phyloP scores from a whole-genome alignment of 2,329 filamentous ascomycete species.

The Colletotrichum chlorophyti region DNA sequence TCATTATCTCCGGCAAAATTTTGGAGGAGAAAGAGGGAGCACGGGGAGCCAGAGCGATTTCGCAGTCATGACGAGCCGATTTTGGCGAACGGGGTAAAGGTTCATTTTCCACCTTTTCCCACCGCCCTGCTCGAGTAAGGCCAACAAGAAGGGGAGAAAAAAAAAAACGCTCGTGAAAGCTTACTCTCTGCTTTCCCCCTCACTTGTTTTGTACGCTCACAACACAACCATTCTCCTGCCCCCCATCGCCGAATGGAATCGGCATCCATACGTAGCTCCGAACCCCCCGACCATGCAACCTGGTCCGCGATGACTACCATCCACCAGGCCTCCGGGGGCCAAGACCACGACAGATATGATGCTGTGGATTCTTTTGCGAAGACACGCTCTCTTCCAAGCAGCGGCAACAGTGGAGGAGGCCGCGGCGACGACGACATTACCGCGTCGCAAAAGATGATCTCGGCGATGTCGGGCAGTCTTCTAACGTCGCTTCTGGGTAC shows the following conservation, averaged over 20 bases:
- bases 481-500: conserved; percentile 87
- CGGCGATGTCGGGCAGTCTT: conserved; percentile 88
- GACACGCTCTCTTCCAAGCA: conserved; percentile 35
- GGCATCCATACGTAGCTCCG: conserved; percentile 3
- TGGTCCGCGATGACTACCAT: conserved; percentile 25
- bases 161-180: conserved; percentile 19
- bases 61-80: conserved; percentile 27
- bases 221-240: background rate
- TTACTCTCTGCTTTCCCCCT: conserved; percentile 9
- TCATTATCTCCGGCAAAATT: conserved; percentile 30
- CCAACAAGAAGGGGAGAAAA: too few species aligned
- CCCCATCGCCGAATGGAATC: conserved; percentile 1
- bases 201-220: background rate
- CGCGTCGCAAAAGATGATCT: conserved; percentile 90
- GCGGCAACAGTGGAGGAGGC: conserved; percentile 25
- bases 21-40: conserved; percentile 21
- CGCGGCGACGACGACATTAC: conserved; percentile 70
- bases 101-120: conserved; percentile 3
- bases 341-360: conserved; percentile 38
- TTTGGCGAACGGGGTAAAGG: conserved; percentile 21
- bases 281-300: conserved; percentile 26
- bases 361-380: conserved; percentile 38
- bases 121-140: conserved; percentile 4
- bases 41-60: conserved; percentile 18
- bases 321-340: conserved; percentile 25